Conservation (phyloP, 108 stramenopile genomes). For the Skeletonema grethae region DNA sequence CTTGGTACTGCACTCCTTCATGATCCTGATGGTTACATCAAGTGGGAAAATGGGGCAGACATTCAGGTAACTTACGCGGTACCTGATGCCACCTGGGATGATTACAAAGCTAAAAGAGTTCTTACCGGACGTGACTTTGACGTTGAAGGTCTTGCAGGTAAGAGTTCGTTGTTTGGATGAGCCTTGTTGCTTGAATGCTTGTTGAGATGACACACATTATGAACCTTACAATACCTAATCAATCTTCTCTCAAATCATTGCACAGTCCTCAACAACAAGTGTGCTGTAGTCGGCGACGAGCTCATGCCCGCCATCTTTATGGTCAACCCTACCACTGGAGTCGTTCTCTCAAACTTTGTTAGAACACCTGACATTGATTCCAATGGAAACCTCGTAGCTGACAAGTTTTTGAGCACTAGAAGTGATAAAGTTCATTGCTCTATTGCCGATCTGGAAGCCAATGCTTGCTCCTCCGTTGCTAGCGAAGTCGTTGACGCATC, state of each 20-base stretch:
- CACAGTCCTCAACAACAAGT: conserved; percentile 42
- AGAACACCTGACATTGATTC: conserved; percentile 46
- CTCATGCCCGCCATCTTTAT: conserved; percentile 49
- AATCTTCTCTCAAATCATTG: background rate
- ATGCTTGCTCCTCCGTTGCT: conserved; percentile 25
- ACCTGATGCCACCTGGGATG: conserved; percentile 41
- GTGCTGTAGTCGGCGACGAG: conserved; percentile 47
- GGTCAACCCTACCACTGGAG: conserved; percentile 42
- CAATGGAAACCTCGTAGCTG: conserved; percentile 21
- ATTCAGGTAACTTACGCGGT: conserved; percentile 40
- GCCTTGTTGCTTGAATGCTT: background rate
- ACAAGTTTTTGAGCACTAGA: conserved; percentile 34
- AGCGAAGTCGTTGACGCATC: conserved; percentile 22
- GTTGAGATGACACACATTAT: background rate
- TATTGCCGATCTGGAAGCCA: conserved; percentile 34
- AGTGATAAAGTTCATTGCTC: conserved; percentile 52
- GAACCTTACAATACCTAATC: background rate
- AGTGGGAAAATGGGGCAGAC: conserved; percentile 53
- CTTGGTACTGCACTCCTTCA: conserved; percentile 31
- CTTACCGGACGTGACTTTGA: conserved; percentile 53
- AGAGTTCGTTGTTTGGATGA: background rate
- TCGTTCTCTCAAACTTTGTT: conserved; percentile 35
- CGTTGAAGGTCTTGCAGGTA: conserved; percentile 16
- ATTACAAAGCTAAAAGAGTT: conserved; percentile 35
- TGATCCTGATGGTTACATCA: conserved; percentile 39